Base-by-base conservation (phyloP, 225 moss, liverwort and hornwort genomes). In the Sphagnum contortum region DNA sequence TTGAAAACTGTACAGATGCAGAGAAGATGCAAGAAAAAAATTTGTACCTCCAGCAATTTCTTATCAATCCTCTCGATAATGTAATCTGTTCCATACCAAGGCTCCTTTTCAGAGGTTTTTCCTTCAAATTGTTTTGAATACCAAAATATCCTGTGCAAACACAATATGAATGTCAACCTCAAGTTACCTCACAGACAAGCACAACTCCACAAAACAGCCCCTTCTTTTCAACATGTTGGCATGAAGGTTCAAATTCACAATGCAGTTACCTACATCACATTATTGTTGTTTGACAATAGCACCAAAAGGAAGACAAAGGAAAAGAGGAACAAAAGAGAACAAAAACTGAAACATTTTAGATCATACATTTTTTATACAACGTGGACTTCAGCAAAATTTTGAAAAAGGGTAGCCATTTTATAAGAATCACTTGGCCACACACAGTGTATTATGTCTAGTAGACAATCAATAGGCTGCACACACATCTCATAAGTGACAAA, bases 81-180 rank as follows among this genome's bases (percentile, higher is more conserved):
- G 57, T 80, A 81, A 14, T 78, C 75, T 14, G 83, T 83, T 79
- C 81, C 81, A 75, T 83, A 87, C 87, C 83, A 87, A 29, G 81
- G 80, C 68, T 87, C 87, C 62, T 49, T 78, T 65, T 79, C 55
- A 72, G 83, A 68, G 45, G 89, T 86, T 77, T 76, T 79, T 55
- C 80, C 78, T 74, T 87, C 86, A 74, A 87, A 87, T 49, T 67
- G 73, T 62, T 87, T 83, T 4, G 86, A 87, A 63, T 87, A 80
- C 86, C 86, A 87, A 68, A 87, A 87, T 8, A 78, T 65, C 75
- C 86, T 82, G 74, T 6, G 4, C 65, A 8, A 50, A 54, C 72
- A 72, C 47, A 46, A 50, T 10, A 54, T 62, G 55, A 61, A 29
- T 50, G 63, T 74, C 52, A 83, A 64, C 11, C 54, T 60, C 68